phyloP scores from a whole-genome alignment of 2,329 filamentous ascomycete species.

The Myriosclerotinia curreyana region DNA sequence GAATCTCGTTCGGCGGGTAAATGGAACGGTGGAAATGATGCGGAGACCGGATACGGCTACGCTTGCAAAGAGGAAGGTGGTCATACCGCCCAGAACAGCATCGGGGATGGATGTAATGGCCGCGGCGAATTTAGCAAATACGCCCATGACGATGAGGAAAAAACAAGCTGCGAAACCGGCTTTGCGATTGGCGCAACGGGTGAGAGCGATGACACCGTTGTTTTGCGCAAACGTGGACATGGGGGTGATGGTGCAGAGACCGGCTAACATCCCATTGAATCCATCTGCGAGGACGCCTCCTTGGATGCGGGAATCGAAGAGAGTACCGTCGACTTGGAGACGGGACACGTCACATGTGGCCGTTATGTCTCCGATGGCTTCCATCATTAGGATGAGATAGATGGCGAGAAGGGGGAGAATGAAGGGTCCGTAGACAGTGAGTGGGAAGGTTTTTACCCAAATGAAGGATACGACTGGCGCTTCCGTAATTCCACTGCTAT shows the following conservation, averaged over 20 bases:
- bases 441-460: slow-evolving; percentile 74
- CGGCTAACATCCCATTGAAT: slow-evolving; percentile 70
- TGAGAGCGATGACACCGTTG: slow-evolving; percentile 80
- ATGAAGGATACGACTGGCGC: slow-evolving; percentile 72
- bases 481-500: slow-evolving; percentile 64
- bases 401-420: slow-evolving; percentile 69
- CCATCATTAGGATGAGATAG: slow-evolving; percentile 71
- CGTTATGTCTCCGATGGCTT: slow-evolving; percentile 77
- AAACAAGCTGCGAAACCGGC: slow-evolving; percentile 76
- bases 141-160: slow-evolving; percentile 75
- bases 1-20: slow-evolving; percentile 78
- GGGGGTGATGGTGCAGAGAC: slow-evolving; percentile 74
- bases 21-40: slow-evolving; percentile 68
- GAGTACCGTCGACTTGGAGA: slow-evolving; percentile 67
- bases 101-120: slow-evolving; percentile 72
- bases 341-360: slow-evolving; percentile 78
- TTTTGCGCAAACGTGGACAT: slow-evolving; percentile 82
- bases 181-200: slow-evolving; percentile 74
- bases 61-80: slow-evolving; percentile 75
- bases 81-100: slow-evolving; percentile 66
- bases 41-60: slow-evolving; percentile 75
- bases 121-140: slow-evolving; percentile 81
- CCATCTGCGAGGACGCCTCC: slow-evolving; percentile 77
- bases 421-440: slow-evolving; percentile 68
- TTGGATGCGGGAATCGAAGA: slow-evolving; percentile 75